A percentile compares a stretch with the other conserved stretches of the same genome.
Conservation (phyloP, 2,329 filamentous ascomycete species). For the Diplodia seriata region DNA sequence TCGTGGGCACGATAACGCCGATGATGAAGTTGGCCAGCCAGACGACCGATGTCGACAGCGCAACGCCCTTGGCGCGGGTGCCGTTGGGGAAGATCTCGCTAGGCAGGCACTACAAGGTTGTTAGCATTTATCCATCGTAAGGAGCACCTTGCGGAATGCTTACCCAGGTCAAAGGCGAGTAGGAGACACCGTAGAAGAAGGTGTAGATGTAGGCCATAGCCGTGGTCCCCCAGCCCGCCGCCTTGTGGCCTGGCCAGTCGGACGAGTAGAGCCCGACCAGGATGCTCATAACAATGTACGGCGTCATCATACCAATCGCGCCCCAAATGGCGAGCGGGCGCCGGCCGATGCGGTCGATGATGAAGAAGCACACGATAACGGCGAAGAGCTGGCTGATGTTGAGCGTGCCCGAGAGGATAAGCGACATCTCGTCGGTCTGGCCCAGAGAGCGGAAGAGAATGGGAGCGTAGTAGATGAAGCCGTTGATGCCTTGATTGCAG, state of each 20-base stretch:
- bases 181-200: constrained; percentile 61
- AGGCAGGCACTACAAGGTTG: constrained; percentile 14
- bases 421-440: constrained; percentile 44
- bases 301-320: constrained; percentile 39
- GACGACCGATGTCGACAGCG: constrained; percentile 67
- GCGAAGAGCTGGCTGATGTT: constrained; percentile 48
- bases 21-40: constrained; percentile 71
- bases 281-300: constrained; percentile 59
- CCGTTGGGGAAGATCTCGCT: constrained; percentile 33
- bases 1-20: constrained; percentile 68
- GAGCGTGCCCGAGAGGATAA: constrained; percentile 41
- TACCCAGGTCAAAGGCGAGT: constrained; percentile 43
- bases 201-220: constrained; percentile 59
- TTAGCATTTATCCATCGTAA: background rate
- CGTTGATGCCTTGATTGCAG: constrained; percentile 41
- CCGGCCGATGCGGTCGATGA: constrained; percentile 37
- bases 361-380: constrained; percentile 34
- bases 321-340: constrained; percentile 35
- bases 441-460: constrained; percentile 53
- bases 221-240: constrained; percentile 61
- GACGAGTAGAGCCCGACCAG: constrained; percentile 62
- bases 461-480: constrained; percentile 58
- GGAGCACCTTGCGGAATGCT: background rate
- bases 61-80: constrained; percentile 51
- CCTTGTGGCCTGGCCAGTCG: constrained; percentile 58